Evolutionary conservation across 129 eudicot species (phyloP).

Genomic region (Helichrysum umbraculigerum): DNA sequence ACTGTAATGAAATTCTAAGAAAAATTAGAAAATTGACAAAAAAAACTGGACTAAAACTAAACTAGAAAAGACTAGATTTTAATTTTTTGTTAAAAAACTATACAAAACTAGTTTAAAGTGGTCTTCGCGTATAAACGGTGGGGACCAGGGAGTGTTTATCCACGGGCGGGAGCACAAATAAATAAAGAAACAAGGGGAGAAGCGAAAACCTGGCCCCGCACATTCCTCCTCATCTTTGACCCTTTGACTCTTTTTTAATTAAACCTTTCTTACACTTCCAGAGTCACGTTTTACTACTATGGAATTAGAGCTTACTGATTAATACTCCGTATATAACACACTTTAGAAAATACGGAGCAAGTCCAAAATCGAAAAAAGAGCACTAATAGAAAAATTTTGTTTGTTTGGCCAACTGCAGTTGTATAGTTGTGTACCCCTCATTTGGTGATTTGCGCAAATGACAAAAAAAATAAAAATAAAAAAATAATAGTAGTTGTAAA

Average conservation of each 20-base stretch:
- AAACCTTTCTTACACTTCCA: slow-evolving; percentile 8
- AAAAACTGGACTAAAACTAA: too few relatives aligned
- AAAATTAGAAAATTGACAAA: too few relatives aligned
- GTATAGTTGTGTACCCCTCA: slow-evolving; percentile 29
- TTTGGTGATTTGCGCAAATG: slow-evolving; percentile 37
- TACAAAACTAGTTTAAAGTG: too few relatives aligned
- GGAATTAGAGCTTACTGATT: too few relatives aligned
- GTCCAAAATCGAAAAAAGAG: not conserved
- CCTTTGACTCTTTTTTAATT: slow-evolving; percentile 48
- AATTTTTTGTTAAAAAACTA: too few relatives aligned
- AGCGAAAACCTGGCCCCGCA: slow-evolving; percentile 60
- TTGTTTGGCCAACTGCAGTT: slow-evolving; percentile 37
- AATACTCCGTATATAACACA: too few relatives aligned
- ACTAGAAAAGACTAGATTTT: too few relatives aligned
- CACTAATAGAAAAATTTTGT: slow-evolving; percentile 11
- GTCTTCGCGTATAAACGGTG: not conserved
- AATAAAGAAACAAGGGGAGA: slow-evolving; percentile 3
- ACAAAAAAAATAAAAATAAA: slow-evolving; percentile 24
- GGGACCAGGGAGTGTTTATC: slow-evolving; percentile 19
- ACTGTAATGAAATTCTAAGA: too few relatives aligned
- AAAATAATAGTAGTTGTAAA: too few relatives aligned
- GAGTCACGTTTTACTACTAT: too few relatives aligned
- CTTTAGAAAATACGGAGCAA: not conserved
- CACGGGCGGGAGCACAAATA: slow-evolving; percentile 31
- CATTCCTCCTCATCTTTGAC: slow-evolving; percentile 71